Percentiles rank a stretch among this genome's conserved stretches.
Conservation (phyloP, 1,284 basidiomycete genomes). For the Singerocomus rubriflavus region DNA sequence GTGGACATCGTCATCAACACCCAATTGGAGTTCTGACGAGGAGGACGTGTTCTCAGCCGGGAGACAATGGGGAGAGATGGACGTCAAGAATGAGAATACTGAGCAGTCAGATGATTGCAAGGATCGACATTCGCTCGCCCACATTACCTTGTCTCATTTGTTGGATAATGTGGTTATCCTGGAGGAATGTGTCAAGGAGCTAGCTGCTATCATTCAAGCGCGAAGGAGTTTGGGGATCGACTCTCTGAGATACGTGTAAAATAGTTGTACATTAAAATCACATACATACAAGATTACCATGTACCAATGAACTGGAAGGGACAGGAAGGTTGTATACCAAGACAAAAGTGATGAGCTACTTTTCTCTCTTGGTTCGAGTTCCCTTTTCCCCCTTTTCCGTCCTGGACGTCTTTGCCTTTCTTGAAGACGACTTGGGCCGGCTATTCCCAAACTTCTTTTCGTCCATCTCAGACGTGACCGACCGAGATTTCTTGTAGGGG, state of each 20-base stretch:
- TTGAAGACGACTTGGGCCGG: slow-evolving; percentile 60
- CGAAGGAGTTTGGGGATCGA: slow-evolving; percentile 87
- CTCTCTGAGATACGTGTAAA: slow-evolving; percentile 68
- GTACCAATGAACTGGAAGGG: background rate
- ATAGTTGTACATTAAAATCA: background rate
- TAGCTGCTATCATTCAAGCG: slow-evolving; percentile 84
- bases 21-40: slow-evolving; percentile 54
- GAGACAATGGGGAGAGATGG: slow-evolving; percentile 50
- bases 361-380: slow-evolving; percentile 35
- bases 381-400: slow-evolving; percentile 33
- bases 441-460: slow-evolving; percentile 67
- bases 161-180: slow-evolving; percentile 95
- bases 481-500: slow-evolving; percentile 49
- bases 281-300: slow-evolving; percentile 5
- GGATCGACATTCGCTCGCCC: slow-evolving; percentile 32
- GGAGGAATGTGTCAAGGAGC: slow-evolving; percentile 94
- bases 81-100: slow-evolving; percentile 23
- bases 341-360: slow-evolving; percentile 8
- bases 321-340: background rate
- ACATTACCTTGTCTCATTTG: slow-evolving; percentile 75
- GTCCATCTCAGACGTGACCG: slow-evolving; percentile 50
- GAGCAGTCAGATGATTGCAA: slow-evolving; percentile 24
- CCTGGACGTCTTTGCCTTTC: slow-evolving; percentile 35
- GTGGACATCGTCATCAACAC: slow-evolving; percentile 57
- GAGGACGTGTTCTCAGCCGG: slow-evolving; percentile 65